Evolutionary conservation across 208 protist genomes (phyloP), one percentile per base, ranked within the genome.

Genomic region (Trypanosoma mega): DNA sequence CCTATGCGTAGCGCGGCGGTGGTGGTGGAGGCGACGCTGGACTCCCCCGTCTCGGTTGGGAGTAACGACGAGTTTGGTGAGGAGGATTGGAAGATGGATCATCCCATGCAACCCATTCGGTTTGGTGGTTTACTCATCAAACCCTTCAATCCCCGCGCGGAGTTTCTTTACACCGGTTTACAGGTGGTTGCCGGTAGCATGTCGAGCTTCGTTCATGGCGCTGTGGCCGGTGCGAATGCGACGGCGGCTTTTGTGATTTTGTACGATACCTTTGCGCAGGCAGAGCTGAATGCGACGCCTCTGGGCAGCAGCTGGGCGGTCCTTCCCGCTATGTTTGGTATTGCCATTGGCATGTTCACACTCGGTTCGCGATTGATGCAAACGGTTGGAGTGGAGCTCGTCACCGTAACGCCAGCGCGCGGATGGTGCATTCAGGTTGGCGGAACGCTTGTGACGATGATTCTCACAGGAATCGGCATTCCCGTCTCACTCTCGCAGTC

Each of bases 181-280:
- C 83, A 93, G 74, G 83, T 93, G 24, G 81, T 93, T 27, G 87
- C 87, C 0, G 87, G 87, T 23, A 86, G 82, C 60, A 91, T 93
- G 72, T 91, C 83, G 4, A 91, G 81, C 60, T 93, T 90, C 48
- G 83, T 93, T 20, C 87, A 93, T 68, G 83, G 83, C 56, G 83
- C 87, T 30, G 87, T 91, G 14, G 83, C 87, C 14, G 87, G 87
- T 9, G 83, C 87, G 18, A 93, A 93, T 69, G 87, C 87, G 24
- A 93, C 87, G 0, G 80, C 81, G 3, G 75, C 87, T 20, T 91
- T 91, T 51, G 68, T 82, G 39, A 88, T 93, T 43, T 63, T 93
- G 6, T 93, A 93, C 72, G 78, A 89, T 21, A 65, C 77, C 55
- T 93, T 93, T 74, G 78, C 61, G 26, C 65, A 84, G 43, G 72